Percentiles rank a stretch among this genome's conserved stretches.
phyloP scores from a whole-genome alignment of 441 rosid species.

The Iberis amara region DNA sequence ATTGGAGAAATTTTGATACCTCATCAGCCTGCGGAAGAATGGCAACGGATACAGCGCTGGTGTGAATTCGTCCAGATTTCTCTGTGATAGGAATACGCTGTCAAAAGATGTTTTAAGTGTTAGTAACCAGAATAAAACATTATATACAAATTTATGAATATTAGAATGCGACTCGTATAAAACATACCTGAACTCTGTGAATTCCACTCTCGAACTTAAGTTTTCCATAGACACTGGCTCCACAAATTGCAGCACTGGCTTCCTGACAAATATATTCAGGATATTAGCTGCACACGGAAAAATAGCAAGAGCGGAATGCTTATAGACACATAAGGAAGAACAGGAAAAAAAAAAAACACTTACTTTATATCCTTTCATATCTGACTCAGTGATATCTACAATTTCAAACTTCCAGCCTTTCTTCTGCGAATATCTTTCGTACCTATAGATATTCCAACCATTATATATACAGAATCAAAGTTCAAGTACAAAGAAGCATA shows the following conservation, averaged over 20 bases:
- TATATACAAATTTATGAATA: constrained; percentile 1
- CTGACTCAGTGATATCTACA: constrained; percentile 69
- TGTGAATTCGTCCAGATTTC: constrained; percentile 87
- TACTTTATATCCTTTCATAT: constrained; percentile 87
- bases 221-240: constrained; percentile 72
- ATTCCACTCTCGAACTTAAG: constrained; percentile 98
- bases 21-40: constrained; percentile 97
- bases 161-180: neutral
- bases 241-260: constrained; percentile 90
- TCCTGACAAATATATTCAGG: constrained; percentile 48
- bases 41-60: constrained; percentile 92
- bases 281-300: constrained; percentile 22
- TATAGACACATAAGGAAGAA: neutral
- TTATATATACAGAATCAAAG: neutral
- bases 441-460: constrained; percentile 45
- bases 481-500: constrained; percentile 9
- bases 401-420: constrained; percentile 87
- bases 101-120: constrained; percentile 29
- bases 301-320: constrained; percentile 1
- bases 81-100: constrained; percentile 97
- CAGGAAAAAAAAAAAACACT: neutral
- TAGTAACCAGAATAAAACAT: constrained; percentile 17
- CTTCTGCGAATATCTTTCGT: constrained; percentile 84
- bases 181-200: constrained; percentile 86
- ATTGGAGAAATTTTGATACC: constrained; percentile 37